Evolutionary conservation across 345 rosid species (phyloP), one percentile per base, ranked within the genome.

Genomic region (Schrenkiella parvula): DNA sequence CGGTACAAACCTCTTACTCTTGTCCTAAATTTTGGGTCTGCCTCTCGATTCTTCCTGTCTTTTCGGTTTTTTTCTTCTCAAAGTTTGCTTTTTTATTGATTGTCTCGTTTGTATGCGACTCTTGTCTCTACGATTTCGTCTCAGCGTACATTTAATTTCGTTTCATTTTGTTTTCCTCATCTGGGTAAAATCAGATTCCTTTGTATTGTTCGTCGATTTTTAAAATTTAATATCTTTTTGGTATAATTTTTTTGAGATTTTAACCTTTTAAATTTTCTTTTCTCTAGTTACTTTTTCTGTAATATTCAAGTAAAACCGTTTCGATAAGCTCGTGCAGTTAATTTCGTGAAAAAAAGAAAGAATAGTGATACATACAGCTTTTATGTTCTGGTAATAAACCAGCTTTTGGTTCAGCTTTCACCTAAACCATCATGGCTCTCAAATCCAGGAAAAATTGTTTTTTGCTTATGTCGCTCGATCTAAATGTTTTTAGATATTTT

Each of bases 331-430:
- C 53, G 14, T 41, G 43, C 44, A 13, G 32, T n/a, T 55, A 17
- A 32, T 38, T 14, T 23, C 22, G 8, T 23, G n/a, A 44, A 8
- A 32, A 10, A 2, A 25, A 28, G 8, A n/a, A 26, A 6, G 15
- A 12, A 10, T 28, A 12, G 15, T 51, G 23, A 51, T 29, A 53
- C 64, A 41, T 29, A 53, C 64, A 41, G 61, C 65, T 43, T 69
- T 43, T 31, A 54, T 57, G 29, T 72, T 72, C 9, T 72, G 63
- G 39, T 48, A 51, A 50, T 19, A 31, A 38, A 71, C 21, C 53
- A 60, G 70, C 55, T 72, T 72, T 71, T 62, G 62, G 43, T 62
- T 64, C 53, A 62, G 15, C 68, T 71, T 21, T 61, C 54, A 38
- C 35, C 70, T 71, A 61, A 47, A 4, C 60, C 41, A 58, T 38